Conservation (phyloP, 2,329 filamentous ascomycete species). For the Sordariomycetes sp. region DNA sequence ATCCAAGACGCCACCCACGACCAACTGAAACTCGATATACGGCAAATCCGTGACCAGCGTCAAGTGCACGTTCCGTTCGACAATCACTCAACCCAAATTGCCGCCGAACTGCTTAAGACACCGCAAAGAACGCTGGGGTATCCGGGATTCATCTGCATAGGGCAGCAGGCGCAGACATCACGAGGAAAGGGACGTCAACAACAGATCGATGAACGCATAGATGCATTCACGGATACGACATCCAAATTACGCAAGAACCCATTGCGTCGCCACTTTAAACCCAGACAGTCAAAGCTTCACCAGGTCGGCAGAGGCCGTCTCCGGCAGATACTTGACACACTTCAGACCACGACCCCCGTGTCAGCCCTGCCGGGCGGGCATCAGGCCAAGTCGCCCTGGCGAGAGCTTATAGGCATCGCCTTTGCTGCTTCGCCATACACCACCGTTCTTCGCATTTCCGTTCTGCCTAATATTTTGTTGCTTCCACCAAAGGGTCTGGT, state of each 20-base stretch:
- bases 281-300: neutral
- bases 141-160: too few species aligned
- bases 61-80: too few species aligned
- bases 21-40: neutral
- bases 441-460: conserved; percentile 21
- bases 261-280: conserved; percentile 1
- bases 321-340: conserved; percentile 3
- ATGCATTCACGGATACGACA: neutral
- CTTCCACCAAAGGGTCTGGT: conserved; percentile 41
- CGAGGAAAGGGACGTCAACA: too few species aligned
- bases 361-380: conserved; percentile 4
- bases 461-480: conserved; percentile 7
- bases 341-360: neutral
- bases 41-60: neutral
- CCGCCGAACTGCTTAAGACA: too few species aligned
- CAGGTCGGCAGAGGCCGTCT: neutral
- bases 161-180: too few species aligned
- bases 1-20: too few species aligned
- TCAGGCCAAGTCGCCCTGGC: neutral
- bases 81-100: too few species aligned
- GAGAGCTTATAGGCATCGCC: conserved; percentile 8
- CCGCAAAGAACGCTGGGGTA: too few species aligned
- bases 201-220: neutral
- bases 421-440: conserved; percentile 16
- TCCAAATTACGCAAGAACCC: neutral